Evolutionary conservation across 768 basidiomycete species (phyloP).

Genomic region (Boletus barrowsii): DNA sequence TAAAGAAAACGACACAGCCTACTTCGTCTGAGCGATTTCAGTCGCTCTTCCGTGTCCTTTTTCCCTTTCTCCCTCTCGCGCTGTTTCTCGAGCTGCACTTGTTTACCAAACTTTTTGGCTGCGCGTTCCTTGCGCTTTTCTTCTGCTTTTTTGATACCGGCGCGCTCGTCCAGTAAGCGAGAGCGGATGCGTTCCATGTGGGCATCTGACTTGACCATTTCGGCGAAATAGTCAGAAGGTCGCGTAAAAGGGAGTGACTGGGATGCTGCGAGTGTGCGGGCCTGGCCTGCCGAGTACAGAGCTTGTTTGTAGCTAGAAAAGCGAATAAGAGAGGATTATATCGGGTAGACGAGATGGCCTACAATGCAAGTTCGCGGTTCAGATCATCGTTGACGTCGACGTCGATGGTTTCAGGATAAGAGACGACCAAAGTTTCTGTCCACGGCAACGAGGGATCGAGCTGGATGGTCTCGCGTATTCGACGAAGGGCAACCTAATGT

Average conservation of each 20-base stretch:
- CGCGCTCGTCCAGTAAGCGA: slow-evolving; percentile 81
- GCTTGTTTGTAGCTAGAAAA: slow-evolving; percentile 88
- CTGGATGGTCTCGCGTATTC: slow-evolving; percentile 75
- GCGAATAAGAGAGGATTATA: neutral
- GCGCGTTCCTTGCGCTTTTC: slow-evolving; percentile 89
- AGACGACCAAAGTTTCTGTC: slow-evolving; percentile 77
- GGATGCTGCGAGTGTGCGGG: slow-evolving; percentile 73
- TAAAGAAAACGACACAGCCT: neutral
- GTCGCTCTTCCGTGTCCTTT: slow-evolving; percentile 86
- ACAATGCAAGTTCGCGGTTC: slow-evolving; percentile 96
- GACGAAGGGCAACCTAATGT: slow-evolving; percentile 66
- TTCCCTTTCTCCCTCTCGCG: slow-evolving; percentile 86
- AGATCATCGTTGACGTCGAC: slow-evolving; percentile 86
- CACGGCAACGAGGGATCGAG: slow-evolving; percentile 73
- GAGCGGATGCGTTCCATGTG: slow-evolving; percentile 98
- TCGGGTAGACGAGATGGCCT: slow-evolving; percentile 23
- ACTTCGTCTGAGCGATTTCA: slow-evolving; percentile 92
- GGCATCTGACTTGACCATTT: slow-evolving; percentile 96
- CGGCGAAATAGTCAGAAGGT: slow-evolving; percentile 93
- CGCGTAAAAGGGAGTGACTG: slow-evolving; percentile 84
- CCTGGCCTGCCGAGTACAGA: slow-evolving; percentile 74
- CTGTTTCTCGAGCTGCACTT: slow-evolving; percentile 92
- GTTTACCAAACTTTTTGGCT: slow-evolving; percentile 97
- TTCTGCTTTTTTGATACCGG: slow-evolving; percentile 87
- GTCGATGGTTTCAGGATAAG: slow-evolving; percentile 70